Percentiles rank a stretch among this genome's conserved stretches.
Conservation (phyloP, 2,329 filamentous ascomycete species). For the Fusarium sp. region DNA sequence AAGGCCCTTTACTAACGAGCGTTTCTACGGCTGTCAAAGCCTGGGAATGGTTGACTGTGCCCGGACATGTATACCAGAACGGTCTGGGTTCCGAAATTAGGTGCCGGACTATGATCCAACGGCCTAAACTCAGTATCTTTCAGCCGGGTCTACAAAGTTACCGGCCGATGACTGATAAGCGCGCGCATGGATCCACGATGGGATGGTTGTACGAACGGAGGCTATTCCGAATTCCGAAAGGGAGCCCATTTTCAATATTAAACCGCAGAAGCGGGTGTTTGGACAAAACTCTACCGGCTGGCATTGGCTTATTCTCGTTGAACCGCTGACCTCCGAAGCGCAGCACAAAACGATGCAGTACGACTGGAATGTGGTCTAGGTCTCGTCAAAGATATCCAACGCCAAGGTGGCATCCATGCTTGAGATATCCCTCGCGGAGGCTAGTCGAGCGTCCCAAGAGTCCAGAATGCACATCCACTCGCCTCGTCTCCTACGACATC, state of each 20-base stretch:
- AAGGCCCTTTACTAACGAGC: not conserved
- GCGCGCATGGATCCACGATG: not conserved
- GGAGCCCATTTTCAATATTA: not conserved
- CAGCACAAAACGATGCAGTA: too few relatives aligned
- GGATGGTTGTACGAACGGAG: not conserved
- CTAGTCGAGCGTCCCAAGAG: not conserved
- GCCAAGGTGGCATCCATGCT: too few relatives aligned
- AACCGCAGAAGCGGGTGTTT: too few relatives aligned
- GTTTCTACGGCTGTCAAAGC: too few relatives aligned
- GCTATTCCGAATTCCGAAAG: not conserved
- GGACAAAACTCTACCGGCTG: too few relatives aligned
- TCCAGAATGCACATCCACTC: not conserved
- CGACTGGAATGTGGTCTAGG: too few relatives aligned
- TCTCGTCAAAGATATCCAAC: too few relatives aligned
- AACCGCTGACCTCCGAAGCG: too few relatives aligned
- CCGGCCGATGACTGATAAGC: not conserved
- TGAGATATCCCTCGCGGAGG: too few relatives aligned
- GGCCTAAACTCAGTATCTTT: not conserved
- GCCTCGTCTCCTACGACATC: not conserved
- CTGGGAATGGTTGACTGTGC: not conserved
- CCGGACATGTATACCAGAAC: not conserved
- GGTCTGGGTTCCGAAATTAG: not conserved
- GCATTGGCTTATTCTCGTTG: too few relatives aligned
- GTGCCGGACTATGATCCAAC: not conserved
- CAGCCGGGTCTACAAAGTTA: not conserved